phyloP scores from a whole-genome alignment of 2,329 filamentous ascomycete species.

The Diaporthe nobilis region DNA sequence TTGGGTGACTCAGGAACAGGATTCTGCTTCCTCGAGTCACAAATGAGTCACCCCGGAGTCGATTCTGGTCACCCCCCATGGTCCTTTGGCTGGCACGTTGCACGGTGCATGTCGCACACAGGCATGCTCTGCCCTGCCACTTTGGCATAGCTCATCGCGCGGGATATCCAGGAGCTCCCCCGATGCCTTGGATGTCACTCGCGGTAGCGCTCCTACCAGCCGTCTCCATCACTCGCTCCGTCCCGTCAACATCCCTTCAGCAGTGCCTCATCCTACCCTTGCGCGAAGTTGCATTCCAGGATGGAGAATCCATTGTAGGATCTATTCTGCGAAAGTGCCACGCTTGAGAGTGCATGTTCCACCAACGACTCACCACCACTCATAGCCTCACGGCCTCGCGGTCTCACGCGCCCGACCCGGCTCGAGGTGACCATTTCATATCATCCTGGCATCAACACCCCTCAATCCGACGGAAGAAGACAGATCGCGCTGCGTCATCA shows the following conservation, averaged over 20 bases:
- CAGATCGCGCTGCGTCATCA: slow-evolving; percentile 6
- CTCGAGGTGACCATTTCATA: background rate
- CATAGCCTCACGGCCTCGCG: background rate
- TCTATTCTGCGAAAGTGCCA: background rate
- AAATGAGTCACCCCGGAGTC: slow-evolving; percentile 40
- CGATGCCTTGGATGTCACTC: slow-evolving; percentile 9
- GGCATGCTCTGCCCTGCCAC: background rate
- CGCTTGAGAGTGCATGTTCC: background rate
- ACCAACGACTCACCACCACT: background rate
- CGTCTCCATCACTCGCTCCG: background rate
- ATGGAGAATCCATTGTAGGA: background rate
- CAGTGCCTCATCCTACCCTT: background rate
- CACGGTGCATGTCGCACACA: background rate
- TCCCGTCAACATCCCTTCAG: background rate
- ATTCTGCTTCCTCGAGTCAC: slow-evolving; percentile 15
- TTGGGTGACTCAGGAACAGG: slow-evolving; percentile 40
- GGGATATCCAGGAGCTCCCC: background rate
- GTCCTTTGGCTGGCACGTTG: slow-evolving; percentile 10
- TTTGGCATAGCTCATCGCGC: background rate
- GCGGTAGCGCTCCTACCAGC: slow-evolving; percentile 13
- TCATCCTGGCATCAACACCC: background rate
- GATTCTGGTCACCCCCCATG: background rate
- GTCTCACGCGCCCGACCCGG: background rate
- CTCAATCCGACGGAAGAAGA: background rate
- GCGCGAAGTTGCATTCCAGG: background rate